phyloP scores from a whole-genome alignment of 2,329 filamentous ascomycete species.

The Xylariaceae sp. region DNA sequence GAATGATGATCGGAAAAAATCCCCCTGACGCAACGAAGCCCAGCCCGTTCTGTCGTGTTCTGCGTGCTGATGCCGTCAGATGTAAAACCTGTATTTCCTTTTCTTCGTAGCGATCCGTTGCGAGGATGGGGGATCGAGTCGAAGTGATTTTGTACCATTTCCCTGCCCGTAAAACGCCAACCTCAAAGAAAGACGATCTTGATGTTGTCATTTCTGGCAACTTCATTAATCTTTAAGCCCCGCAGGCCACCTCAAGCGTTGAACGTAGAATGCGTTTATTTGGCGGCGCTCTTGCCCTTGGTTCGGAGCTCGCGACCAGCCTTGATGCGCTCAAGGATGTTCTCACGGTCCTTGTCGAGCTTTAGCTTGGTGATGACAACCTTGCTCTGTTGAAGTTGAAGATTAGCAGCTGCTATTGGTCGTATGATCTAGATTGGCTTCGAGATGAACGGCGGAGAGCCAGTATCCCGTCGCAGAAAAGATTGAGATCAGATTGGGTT shows the following conservation, averaged over 20 bases:
- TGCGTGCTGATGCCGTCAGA: constrained; percentile 20
- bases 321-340: constrained; percentile 81
- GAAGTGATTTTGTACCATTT: constrained; percentile 8
- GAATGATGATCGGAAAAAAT: constrained; percentile 8
- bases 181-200: constrained; percentile 6
- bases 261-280: constrained; percentile 31
- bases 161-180: constrained; percentile 14
- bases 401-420: constrained; percentile 8
- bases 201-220: constrained; percentile 10
- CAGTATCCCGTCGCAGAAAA: neutral
- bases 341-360: constrained; percentile 72
- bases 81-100: constrained; percentile 1
- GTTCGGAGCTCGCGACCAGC: constrained; percentile 69
- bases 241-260: constrained; percentile 8
- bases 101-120: neutral
- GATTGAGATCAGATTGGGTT: neutral
- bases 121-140: constrained; percentile 18
- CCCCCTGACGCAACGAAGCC: constrained; percentile 19
- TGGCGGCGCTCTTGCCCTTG: constrained; percentile 65
- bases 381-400: constrained; percentile 62
- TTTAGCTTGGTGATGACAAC: constrained; percentile 35
- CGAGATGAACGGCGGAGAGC: neutral
- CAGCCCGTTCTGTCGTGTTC: constrained; percentile 12
- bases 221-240: constrained; percentile 5
- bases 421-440: neutral